A percentile compares a stretch with the other conserved stretches of the same genome.
These are phyloP conservation scores for Rhinocladiella mackenziei DNA, from an alignment of 2,329 filamentous ascomycete genomes.

Conservation along the genomic window DNA sequence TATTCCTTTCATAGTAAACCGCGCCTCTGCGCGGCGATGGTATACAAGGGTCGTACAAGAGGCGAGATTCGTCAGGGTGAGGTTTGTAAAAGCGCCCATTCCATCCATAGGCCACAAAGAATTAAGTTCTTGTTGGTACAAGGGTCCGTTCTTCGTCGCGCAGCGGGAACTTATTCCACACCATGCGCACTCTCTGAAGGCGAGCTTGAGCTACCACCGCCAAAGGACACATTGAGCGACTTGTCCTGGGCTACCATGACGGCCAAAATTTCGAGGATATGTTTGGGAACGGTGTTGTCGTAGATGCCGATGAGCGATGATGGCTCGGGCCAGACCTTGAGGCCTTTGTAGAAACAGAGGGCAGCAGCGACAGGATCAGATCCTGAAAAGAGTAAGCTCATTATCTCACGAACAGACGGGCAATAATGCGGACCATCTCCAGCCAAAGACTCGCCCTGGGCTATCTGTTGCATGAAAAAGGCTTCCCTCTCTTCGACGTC, in stretches of 20 bases:
- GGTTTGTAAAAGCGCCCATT: slow-evolving; percentile 1
- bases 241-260: slow-evolving; percentile 97
- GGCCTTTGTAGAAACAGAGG: slow-evolving; percentile 93
- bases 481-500: slow-evolving; percentile 90
- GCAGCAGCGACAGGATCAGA: slow-evolving; percentile 68
- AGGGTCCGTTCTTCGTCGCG: slow-evolving; percentile 2
- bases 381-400: slow-evolving; percentile 32
- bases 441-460: slow-evolving; percentile 77
- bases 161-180: slow-evolving; percentile 23
- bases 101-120: slow-evolving; percentile 2
- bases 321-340: slow-evolving; percentile 96
- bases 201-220: slow-evolving; percentile 24
- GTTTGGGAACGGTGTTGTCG: slow-evolving; percentile 97
- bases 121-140: slow-evolving; percentile 19
- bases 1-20: slow-evolving; percentile 10
- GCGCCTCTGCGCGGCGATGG: slow-evolving; percentile 16
- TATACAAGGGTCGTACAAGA: slow-evolving; percentile 28
- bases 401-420: not conserved
- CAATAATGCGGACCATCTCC: slow-evolving; percentile 64
- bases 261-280: slow-evolving; percentile 90
- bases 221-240: slow-evolving; percentile 55
- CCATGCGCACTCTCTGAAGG: slow-evolving; percentile 27
- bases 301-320: slow-evolving; percentile 93
- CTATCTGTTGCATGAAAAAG: slow-evolving; percentile 96
- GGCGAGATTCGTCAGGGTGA: slow-evolving; percentile 21